These are phyloP conservation scores for Chlorella sp. DNA, from an alignment of 139 green algal genomes.

Conservation along the genomic window DNA sequence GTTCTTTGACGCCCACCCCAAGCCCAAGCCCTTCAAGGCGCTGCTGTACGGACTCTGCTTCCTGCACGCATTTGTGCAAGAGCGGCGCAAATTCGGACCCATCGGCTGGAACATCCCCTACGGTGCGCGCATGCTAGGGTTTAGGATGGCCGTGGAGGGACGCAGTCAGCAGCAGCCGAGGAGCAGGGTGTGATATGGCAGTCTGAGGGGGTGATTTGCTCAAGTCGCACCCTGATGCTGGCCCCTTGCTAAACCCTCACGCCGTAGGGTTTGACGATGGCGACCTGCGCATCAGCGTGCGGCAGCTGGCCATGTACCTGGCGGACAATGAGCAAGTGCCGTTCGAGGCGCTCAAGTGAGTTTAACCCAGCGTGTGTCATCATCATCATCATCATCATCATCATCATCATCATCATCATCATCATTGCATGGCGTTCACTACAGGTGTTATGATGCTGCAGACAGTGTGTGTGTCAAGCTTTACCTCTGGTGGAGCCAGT, in stretches of 20 bases:
- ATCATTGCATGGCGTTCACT: no score
- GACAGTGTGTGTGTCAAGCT: not conserved
- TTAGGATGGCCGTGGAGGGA: no score
- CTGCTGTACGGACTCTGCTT: conserved; percentile 62
- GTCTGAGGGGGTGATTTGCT: no score
- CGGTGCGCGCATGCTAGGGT: no score
- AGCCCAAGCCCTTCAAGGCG: conserved; percentile 54
- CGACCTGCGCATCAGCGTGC: conserved; percentile 61
- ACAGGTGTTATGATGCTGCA: no score
- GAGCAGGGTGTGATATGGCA: no score
- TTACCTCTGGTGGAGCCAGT: no score
- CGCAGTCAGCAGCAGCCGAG: no score
- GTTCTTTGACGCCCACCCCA: conserved; percentile 29
- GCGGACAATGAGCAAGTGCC: conserved; percentile 34
- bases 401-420: no score
- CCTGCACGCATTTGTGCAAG: conserved; percentile 62
- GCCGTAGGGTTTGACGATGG: conserved; percentile 69
- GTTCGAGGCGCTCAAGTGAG: conserved; percentile 16
- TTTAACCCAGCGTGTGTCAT: no score
- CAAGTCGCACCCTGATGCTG: not conserved
- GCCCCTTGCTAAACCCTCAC: not conserved
- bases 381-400: no score
- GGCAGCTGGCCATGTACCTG: conserved; percentile 68
- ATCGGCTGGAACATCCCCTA: conserved; percentile 78
- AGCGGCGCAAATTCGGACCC: conserved; percentile 68